These are phyloP conservation scores for Oidiodendron maius DNA, from an alignment of 495 filamentous ascomycete genomes.

Conservation along the genomic window DNA sequence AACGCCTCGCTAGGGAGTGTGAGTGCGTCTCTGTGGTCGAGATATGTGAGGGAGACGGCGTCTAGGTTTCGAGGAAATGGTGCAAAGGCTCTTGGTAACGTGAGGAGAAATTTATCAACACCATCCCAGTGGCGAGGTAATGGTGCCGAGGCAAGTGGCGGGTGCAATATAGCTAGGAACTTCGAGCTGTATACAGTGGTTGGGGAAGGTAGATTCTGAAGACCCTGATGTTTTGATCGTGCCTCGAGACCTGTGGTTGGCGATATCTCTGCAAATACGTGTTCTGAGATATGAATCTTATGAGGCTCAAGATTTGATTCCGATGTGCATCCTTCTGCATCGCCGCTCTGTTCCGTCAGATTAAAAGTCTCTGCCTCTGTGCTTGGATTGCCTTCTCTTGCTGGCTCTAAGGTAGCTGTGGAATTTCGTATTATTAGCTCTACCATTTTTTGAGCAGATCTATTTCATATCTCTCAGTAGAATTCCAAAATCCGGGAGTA, in stretches of 20 bases:
- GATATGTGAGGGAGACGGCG: slow-evolving; percentile 64
- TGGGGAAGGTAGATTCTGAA: background rate
- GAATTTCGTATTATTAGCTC: background rate
- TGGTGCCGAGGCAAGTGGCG: slow-evolving; percentile 2
- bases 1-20: slow-evolving; percentile 55
- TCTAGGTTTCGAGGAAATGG: slow-evolving; percentile 60
- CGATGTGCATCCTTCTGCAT: no score
- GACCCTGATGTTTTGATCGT: background rate
- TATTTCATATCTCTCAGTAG: no score
- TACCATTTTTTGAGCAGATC: slow-evolving; percentile 3
- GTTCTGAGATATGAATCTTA: background rate
- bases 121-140: no score
- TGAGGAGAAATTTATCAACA: no score
- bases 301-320: background rate
- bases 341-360: no score
- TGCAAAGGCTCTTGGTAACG: slow-evolving; percentile 60
- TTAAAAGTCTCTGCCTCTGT: no score
- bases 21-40: slow-evolving; percentile 66
- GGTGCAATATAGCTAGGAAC: background rate
- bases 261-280: background rate
- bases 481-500: no score
- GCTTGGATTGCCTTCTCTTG: no score
- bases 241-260: background rate
- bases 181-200: background rate
- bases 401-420: background rate